Evolutionary conservation across 331 rosid genomes (phyloP).

Genomic region (Erythrophleum ivorense): DNA sequence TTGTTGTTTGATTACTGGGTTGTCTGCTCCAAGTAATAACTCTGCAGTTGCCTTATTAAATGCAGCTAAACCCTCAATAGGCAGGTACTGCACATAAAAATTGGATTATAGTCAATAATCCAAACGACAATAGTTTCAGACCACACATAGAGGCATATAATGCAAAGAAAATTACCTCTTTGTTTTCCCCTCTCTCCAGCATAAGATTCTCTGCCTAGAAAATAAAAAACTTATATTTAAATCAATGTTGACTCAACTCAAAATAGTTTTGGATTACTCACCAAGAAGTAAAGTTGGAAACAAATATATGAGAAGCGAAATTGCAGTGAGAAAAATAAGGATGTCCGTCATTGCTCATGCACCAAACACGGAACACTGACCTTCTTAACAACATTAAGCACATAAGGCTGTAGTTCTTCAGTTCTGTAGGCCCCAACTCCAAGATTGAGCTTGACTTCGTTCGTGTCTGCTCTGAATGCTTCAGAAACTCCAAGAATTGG

Average conservation of each 20-base stretch:
- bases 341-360: slow-evolving; percentile 1
- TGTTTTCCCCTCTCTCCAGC: slow-evolving; percentile 89
- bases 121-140: slow-evolving; percentile 25
- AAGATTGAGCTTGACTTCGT: slow-evolving; percentile 81
- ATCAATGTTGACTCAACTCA: slow-evolving; percentile 32
- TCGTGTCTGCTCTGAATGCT: slow-evolving; percentile 81
- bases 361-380: slow-evolving; percentile 47
- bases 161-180: slow-evolving; percentile 69
- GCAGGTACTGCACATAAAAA: slow-evolving; percentile 72
- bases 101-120: slow-evolving; percentile 41
- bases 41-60: slow-evolving; percentile 94
- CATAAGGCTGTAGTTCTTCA: slow-evolving; percentile 87
- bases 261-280: slow-evolving; percentile 26
- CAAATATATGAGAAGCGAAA: not conserved
- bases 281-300: slow-evolving; percentile 27
- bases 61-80: slow-evolving; percentile 98
- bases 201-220: slow-evolving; percentile 87
- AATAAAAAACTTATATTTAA: slow-evolving; percentile 16
- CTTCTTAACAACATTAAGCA: slow-evolving; percentile 92
- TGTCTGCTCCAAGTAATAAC: slow-evolving; percentile 88
- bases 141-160: slow-evolving; percentile 18
- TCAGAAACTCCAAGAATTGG: slow-evolving; percentile 99
- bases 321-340: not conserved
- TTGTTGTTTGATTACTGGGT: slow-evolving; percentile 74
- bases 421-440: slow-evolving; percentile 97